Percentiles rank a stretch among this genome's conserved stretches.
Evolutionary conservation across 306 rosid species (phyloP).

Genomic region (Alnus glutinosa): DNA sequence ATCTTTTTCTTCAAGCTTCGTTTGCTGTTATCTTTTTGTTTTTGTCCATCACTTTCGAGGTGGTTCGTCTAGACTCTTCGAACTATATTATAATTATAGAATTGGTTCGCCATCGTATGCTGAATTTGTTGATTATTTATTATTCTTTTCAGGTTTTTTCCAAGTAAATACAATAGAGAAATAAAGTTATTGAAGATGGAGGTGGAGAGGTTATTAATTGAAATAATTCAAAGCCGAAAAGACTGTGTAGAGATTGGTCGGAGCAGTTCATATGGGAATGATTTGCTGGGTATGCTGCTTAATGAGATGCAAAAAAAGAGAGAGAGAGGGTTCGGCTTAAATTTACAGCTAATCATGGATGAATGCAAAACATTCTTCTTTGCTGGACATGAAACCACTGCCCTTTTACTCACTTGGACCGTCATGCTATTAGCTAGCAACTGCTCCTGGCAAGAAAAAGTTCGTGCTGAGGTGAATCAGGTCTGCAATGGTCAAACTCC

Average conservation of each 20-base stretch:
- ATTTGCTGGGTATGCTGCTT: conserved; percentile 77
- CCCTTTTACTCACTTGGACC: conserved; percentile 90
- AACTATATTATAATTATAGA: background rate
- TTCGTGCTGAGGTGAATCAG: conserved; percentile 59
- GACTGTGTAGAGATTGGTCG: conserved; percentile 88
- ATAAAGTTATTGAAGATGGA: conserved; percentile 74
- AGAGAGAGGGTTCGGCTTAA: conserved; percentile 55
- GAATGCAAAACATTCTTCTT: conserved; percentile 97
- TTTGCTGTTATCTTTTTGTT: background rate
- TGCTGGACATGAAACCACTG: conserved; percentile 95
- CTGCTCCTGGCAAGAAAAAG: conserved; percentile 73
- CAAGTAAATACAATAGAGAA: conserved; percentile 91
- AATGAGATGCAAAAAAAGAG: conserved; percentile 67
- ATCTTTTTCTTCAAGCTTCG: conserved; percentile 11
- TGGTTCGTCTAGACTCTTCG: background rate
- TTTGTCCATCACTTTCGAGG: conserved; percentile 21
- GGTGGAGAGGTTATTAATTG: conserved; percentile 85
- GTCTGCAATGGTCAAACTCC: conserved; percentile 61
- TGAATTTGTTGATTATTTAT: background rate
- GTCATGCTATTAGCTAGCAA: conserved; percentile 81
- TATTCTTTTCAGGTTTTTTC: conserved; percentile 54
- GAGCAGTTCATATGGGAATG: conserved; percentile 74
- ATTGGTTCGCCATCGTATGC: background rate
- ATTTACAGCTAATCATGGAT: conserved; percentile 80
- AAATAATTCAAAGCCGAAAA: conserved; percentile 79